A percentile compares a stretch with the other conserved stretches of the same genome.
Conservation (phyloP, 208 protist genomes). For the Kentomonas sorsogonicus region DNA sequence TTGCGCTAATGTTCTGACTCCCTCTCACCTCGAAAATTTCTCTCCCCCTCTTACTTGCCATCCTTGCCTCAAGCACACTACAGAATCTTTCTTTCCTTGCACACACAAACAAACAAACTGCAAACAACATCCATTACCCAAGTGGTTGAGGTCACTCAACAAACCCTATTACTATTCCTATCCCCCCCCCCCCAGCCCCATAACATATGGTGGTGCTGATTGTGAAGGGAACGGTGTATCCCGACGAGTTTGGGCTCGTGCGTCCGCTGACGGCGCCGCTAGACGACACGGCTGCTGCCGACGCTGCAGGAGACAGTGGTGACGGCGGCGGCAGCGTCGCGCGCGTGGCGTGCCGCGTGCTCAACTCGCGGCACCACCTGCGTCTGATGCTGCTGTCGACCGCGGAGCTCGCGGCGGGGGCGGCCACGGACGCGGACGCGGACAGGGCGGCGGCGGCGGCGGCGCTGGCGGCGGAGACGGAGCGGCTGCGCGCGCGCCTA, state of each 20-base stretch:
- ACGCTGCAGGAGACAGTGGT: too few species aligned
- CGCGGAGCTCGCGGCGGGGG: slow-evolving; percentile 31
- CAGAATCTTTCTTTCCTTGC: too few species aligned
- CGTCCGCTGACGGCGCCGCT: slow-evolving; percentile 24
- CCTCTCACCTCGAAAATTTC: too few species aligned
- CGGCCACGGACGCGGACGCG: not conserved
- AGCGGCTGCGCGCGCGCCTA: slow-evolving; percentile 22
- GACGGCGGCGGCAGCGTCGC: slow-evolving; percentile 25
- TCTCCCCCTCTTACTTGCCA: too few species aligned
- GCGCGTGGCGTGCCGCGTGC: slow-evolving; percentile 35
- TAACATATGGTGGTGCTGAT: slow-evolving; percentile 65
- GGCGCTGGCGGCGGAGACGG: slow-evolving; percentile 1
- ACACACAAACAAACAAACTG: slow-evolving; percentile 1
- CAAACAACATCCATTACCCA: too few species aligned
- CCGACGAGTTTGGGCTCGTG: slow-evolving; percentile 67
- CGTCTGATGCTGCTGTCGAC: slow-evolving; percentile 59
- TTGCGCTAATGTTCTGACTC: too few species aligned
- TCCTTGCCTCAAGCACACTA: too few species aligned
- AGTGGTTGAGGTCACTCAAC: too few species aligned
- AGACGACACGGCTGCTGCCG: not conserved
- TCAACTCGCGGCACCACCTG: slow-evolving; percentile 73
- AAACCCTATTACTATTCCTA: too few species aligned
- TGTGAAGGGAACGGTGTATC: slow-evolving; percentile 78
- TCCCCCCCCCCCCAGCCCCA: too few species aligned
- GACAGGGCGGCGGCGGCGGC: not conserved